A percentile compares a stretch with the other conserved stretches of the same genome.
phyloP scores from a whole-genome alignment of 2,329 filamentous ascomycete genomes.

The Penicillium sp. region DNA sequence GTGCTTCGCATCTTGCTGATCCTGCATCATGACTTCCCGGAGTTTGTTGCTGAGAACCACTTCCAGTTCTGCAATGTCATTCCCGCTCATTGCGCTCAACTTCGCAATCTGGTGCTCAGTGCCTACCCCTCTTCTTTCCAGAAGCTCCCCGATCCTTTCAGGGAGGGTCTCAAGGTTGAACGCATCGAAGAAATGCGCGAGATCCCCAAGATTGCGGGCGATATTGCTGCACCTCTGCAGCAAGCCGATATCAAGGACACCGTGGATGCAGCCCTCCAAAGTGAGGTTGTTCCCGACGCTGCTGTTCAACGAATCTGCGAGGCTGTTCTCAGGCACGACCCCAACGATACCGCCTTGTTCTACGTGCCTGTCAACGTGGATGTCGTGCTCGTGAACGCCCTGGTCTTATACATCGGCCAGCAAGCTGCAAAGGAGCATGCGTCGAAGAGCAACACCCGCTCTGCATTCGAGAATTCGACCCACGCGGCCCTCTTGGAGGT shows the following conservation, averaged over 20 bases:
- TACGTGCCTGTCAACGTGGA: constrained; percentile 65
- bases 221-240: constrained; percentile 50
- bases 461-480: constrained; percentile 61
- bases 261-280: constrained; percentile 50
- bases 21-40: constrained; percentile 88
- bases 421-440: constrained; percentile 59
- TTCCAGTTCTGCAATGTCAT: constrained; percentile 75
- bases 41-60: constrained; percentile 86
- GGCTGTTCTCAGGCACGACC: constrained; percentile 58
- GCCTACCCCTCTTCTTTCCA: constrained; percentile 66
- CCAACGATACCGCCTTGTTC: constrained; percentile 60
- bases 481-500: constrained; percentile 70
- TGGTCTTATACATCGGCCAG: constrained; percentile 77
- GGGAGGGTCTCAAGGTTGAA: constrained; percentile 69
- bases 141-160: constrained; percentile 69
- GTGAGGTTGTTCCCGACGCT: constrained; percentile 63
- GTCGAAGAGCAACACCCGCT: constrained; percentile 51
- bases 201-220: constrained; percentile 59
- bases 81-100: constrained; percentile 75
- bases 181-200: constrained; percentile 68
- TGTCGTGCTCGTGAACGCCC: constrained; percentile 66
- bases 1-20: constrained; percentile 76
- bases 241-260: constrained; percentile 50
- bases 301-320: constrained; percentile 67
- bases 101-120: constrained; percentile 81